Evolutionary conservation across 2,329 filamentous ascomycete species (phyloP).

Genomic region (Pleoardoris graminearum): DNA sequence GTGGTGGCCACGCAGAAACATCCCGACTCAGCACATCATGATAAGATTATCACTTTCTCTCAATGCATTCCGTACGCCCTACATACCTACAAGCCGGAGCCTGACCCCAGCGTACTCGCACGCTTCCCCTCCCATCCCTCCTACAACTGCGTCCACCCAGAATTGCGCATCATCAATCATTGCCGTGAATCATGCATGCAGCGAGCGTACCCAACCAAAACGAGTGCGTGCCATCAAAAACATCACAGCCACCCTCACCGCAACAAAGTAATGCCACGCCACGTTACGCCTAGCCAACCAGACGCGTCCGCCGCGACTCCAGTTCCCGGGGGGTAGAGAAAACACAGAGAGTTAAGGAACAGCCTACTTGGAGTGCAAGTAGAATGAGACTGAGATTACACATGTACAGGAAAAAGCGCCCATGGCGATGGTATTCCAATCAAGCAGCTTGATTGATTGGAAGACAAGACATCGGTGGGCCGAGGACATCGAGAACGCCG

Average conservation of each 20-base stretch:
- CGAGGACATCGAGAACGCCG: background rate
- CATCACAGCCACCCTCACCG: background rate
- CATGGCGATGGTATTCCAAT: background rate
- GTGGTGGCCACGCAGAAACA: too few relatives aligned
- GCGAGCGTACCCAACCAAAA: too few relatives aligned
- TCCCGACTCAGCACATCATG: too few relatives aligned
- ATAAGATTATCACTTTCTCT: too few relatives aligned
- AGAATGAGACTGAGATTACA: background rate
- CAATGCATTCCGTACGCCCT: too few relatives aligned
- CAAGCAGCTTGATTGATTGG: background rate
- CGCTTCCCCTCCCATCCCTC: too few relatives aligned
- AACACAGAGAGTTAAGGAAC: background rate
- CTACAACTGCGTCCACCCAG: too few relatives aligned
- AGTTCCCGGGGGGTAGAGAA: background rate
- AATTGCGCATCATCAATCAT: too few relatives aligned
- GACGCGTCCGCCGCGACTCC: background rate
- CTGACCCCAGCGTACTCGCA: too few relatives aligned
- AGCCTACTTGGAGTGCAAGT: background rate
- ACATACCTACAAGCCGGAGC: too few relatives aligned
- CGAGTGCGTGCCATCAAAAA: background rate
- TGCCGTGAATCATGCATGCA: too few relatives aligned
- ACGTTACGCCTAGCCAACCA: background rate
- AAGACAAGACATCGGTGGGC: background rate
- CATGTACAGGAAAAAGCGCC: background rate
- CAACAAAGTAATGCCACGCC: background rate